These are phyloP conservation scores for Plasmodium adleri DNA, from an alignment of 169 alveolate species.

Conservation along the genomic window DNA sequence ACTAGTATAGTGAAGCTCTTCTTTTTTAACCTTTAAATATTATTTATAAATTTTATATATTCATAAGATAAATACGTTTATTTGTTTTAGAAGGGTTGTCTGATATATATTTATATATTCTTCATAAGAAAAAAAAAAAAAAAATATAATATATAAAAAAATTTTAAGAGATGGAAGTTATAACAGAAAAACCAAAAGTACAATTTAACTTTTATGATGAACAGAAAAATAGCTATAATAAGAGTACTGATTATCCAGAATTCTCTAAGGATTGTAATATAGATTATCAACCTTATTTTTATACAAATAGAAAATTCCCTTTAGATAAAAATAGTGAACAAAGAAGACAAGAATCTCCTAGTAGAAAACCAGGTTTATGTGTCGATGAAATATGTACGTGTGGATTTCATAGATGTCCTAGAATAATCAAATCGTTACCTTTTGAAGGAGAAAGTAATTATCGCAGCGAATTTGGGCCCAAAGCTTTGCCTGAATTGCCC, in stretches of 20 bases:
- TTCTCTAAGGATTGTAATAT: slow-evolving; percentile 10
- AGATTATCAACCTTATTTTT: slow-evolving; percentile 23
- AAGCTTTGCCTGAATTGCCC: slow-evolving; percentile 75
- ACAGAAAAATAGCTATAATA: slow-evolving; percentile 20
- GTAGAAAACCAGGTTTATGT: slow-evolving; percentile 80
- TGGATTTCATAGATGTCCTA: slow-evolving; percentile 81
- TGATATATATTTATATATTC: slow-evolving; percentile 5
- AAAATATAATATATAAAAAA: background rate
- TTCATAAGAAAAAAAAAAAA: slow-evolving; percentile 12
- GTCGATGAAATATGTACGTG: slow-evolving; percentile 84
- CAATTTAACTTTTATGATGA: slow-evolving; percentile 41
- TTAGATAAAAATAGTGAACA: slow-evolving; percentile 77
- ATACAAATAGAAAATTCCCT: slow-evolving; percentile 35
- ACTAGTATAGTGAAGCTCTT: background rate
- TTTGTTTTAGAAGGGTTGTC: background rate
- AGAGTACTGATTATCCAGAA: slow-evolving; percentile 21
- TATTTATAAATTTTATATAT: background rate
- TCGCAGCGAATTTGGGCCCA: slow-evolving; percentile 78
- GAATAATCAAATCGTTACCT: slow-evolving; percentile 74
- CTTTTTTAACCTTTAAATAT: background rate
- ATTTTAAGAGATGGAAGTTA: slow-evolving; percentile 26
- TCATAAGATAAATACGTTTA: slow-evolving; percentile 1
- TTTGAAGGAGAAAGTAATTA: slow-evolving; percentile 81
- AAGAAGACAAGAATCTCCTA: slow-evolving; percentile 79
- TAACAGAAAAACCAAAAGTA: slow-evolving; percentile 57